Evolutionary conservation across 2,329 filamentous ascomycete species (phyloP).

Genomic region (Leptographium lundbergii): DNA sequence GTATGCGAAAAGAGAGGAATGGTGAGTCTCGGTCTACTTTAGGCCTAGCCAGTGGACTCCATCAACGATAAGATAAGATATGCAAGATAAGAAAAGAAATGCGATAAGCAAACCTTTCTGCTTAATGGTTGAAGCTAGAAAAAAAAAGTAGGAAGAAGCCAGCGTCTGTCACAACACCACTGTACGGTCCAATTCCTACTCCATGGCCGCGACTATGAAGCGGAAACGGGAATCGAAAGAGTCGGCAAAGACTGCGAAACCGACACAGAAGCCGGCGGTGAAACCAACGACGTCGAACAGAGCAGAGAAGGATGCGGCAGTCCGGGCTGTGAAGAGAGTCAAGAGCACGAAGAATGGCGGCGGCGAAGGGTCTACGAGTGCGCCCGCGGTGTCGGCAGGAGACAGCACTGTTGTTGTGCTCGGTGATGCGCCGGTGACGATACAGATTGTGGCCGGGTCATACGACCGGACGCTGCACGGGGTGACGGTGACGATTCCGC

Average conservation of each 20-base stretch:
- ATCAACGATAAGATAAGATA: conserved; percentile 2
- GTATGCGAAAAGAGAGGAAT: not conserved
- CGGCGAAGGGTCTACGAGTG: not conserved
- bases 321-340: not conserved
- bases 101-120: conserved; percentile 6
- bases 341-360: not conserved
- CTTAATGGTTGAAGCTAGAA: not conserved
- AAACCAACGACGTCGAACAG: not conserved
- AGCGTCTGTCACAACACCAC: not conserved
- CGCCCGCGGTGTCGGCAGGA: not conserved
- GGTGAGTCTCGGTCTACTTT: no score
- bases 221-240: conserved; percentile 10
- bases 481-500: conserved; percentile 57
- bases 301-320: not conserved
- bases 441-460: conserved; percentile 85
- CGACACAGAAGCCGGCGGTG: not conserved
- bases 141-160: conserved; percentile 1
- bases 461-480: conserved; percentile 92
- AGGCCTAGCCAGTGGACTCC: not conserved
- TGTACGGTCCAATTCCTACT: not conserved
- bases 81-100: not conserved
- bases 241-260: not conserved
- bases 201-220: conserved; percentile 2
- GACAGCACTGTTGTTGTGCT: not conserved
- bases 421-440: conserved; percentile 31